Evolutionary conservation across 2,329 filamentous ascomycete genomes (phyloP).

Genomic region (Pseudogymnoascus sp.): DNA sequence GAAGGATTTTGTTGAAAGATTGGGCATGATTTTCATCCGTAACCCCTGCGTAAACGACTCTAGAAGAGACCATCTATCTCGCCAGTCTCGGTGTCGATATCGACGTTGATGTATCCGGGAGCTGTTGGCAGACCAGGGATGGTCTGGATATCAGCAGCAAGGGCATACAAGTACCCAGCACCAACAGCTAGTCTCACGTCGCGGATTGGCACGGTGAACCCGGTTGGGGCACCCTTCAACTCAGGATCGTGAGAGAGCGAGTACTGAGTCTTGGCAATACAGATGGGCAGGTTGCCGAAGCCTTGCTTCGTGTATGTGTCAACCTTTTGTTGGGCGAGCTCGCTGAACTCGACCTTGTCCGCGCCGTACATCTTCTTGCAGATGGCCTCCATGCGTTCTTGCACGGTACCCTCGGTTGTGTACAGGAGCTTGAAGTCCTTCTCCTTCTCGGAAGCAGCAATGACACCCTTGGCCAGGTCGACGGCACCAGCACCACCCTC

Average conservation of each 20-base stretch:
- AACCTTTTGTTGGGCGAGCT: slow-evolving; percentile 91
- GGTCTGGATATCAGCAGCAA: slow-evolving; percentile 96
- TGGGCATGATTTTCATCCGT: background rate
- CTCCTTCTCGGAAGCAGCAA: slow-evolving; percentile 71
- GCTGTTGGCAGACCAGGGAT: slow-evolving; percentile 93
- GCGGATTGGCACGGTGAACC: slow-evolving; percentile 88
- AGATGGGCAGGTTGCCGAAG: slow-evolving; percentile 87
- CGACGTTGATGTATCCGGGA: slow-evolving; percentile 90
- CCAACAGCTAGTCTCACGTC: slow-evolving; percentile 92
- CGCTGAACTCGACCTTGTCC: slow-evolving; percentile 80
- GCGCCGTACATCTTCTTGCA: slow-evolving; percentile 93
- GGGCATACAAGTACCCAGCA: slow-evolving; percentile 85
- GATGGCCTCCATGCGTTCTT: slow-evolving; percentile 86
- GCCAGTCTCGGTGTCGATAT: slow-evolving; percentile 72
- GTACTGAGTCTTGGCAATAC: slow-evolving; percentile 97
- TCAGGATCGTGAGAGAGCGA: slow-evolving; percentile 87
- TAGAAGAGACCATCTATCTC: slow-evolving; percentile 89
- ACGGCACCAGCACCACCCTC: slow-evolving; percentile 86
- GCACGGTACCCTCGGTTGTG: slow-evolving; percentile 65
- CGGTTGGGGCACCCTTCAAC: slow-evolving; percentile 88
- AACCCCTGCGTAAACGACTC: slow-evolving; percentile 7
- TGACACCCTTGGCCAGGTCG: slow-evolving; percentile 78
- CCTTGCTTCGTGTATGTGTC: slow-evolving; percentile 91
- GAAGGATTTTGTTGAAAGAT: slow-evolving; percentile 6
- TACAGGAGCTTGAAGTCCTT: slow-evolving; percentile 88